Conservation (phyloP, 371 early-diverging fungal genomes). For the Mucor racemosus region DNA sequence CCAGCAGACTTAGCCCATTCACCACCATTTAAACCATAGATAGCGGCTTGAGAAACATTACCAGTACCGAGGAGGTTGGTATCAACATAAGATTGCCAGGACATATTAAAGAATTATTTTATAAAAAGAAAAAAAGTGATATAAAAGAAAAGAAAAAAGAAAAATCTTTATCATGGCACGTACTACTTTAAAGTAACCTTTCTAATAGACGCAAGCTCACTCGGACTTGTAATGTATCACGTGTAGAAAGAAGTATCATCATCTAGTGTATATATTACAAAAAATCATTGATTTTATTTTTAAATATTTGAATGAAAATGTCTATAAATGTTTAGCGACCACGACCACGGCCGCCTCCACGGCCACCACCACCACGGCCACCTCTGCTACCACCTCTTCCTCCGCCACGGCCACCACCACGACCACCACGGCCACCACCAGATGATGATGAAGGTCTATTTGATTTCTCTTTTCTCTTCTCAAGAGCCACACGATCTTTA, state of each 20-base stretch:
- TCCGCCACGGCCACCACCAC: slow-evolving; percentile 15
- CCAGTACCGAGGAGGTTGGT: slow-evolving; percentile 80
- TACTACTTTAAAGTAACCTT: neutral
- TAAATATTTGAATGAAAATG: neutral
- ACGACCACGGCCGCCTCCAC: neutral
- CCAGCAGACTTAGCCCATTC: slow-evolving; percentile 81
- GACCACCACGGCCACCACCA: neutral
- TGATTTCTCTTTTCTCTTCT: slow-evolving; percentile 76
- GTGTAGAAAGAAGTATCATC: neutral
- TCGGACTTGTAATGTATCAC: slow-evolving; percentile 1
- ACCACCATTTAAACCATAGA: slow-evolving; percentile 75
- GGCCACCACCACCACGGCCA: slow-evolving; percentile 4
- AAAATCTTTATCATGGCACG: neutral
- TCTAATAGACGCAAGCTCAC: neutral
- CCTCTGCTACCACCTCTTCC: slow-evolving; percentile 5
- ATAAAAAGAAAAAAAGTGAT: neutral
- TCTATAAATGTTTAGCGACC: slow-evolving; percentile 1
- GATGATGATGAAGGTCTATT: slow-evolving; percentile 43
- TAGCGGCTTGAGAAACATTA: slow-evolving; percentile 74
- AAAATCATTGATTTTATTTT: neutral
- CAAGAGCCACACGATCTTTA: slow-evolving; percentile 80
- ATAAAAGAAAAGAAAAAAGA: neutral
- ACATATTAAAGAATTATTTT: slow-evolving; percentile 54
- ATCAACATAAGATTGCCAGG: slow-evolving; percentile 91
- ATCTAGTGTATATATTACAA: neutral